Base-by-base conservation (phyloP, 768 basidiomycete genomes). In the Hemileccinum impolitum region DNA sequence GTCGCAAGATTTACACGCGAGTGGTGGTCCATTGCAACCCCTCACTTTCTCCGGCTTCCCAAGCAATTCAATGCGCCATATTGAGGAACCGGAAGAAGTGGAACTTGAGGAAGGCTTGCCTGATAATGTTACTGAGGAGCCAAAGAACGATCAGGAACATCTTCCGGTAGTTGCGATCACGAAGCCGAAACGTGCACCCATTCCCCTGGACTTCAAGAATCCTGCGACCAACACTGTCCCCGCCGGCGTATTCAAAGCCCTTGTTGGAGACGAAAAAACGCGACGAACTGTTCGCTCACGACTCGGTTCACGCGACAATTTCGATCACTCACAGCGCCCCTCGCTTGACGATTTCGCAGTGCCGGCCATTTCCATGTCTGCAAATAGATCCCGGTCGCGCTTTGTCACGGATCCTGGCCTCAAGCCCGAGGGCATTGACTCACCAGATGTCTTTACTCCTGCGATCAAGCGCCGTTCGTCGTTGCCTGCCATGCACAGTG, bases 171-270 rank as follows among this genome's bases (percentile, higher is more conserved):
- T 54, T 19, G 43, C 55, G 14, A 45, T 52, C 19, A 17, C 65
- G 12, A 76, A 72, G 54, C 58, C 74, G 31, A 86, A 81, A 63
- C 84, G 86, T 38, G 80, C 87, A 6, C 90, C 87, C 10, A 83
- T 90, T 49, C 88, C 87, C 14, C 62, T 80, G n/a, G 88, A 91
- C 64, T 93, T 90, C 72, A 81, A 74, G 60, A 81, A 81, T 50
- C 75, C 81, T 15, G 66, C 77, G 14, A 81, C 73, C 30, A 90
- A 88, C 58, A 92, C 87, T 6, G 84, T 91, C 9, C 90, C 90
- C 17, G 90, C 90, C 30, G 88, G 88, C 2, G 61, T 92, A 48
- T 93, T 93, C 78, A 91, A 91, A 70, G 86, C 87, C 11, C 73
- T 90, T 43, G 82, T 77, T 23, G 61, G 60, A 17, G 87, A 90